Evolutionary conservation across 352 stramenopile species (phyloP).

Genomic region (Thalassiosira livingstoniorum): DNA sequence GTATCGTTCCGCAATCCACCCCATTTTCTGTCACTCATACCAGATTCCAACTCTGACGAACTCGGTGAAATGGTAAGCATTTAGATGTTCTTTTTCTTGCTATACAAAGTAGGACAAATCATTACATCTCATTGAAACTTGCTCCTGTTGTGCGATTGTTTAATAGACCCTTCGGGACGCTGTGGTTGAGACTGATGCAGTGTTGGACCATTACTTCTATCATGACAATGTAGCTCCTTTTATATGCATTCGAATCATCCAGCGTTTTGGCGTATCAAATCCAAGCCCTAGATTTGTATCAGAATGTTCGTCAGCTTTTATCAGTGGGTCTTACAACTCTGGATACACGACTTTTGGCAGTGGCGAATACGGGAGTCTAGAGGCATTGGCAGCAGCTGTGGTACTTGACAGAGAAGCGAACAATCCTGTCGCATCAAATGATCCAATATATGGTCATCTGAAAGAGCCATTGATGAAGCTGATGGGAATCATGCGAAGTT

Average conservation of each 20-base stretch:
- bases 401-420: constrained; percentile 76
- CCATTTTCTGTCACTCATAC: constrained; percentile 56
- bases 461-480: constrained; percentile 71
- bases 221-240: constrained; percentile 60
- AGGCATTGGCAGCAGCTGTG: constrained; percentile 71
- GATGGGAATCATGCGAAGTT: constrained; percentile 59
- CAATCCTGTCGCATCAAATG: constrained; percentile 53
- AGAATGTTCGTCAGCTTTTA: constrained; percentile 70
- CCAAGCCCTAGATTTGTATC: constrained; percentile 70
- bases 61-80: too few relatives aligned
- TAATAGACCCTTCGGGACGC: constrained; percentile 62
- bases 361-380: constrained; percentile 74
- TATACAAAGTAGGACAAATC: too few relatives aligned
- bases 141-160: constrained; percentile 23
- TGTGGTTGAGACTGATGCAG: constrained; percentile 73
- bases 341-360: constrained; percentile 60
- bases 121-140: constrained; percentile 30
- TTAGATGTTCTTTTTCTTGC: too few relatives aligned
- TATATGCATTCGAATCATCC: constrained; percentile 14
- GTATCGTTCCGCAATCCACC: constrained; percentile 68
- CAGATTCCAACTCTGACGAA: too few relatives aligned
- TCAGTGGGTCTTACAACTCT: constrained; percentile 52
- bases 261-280: too few relatives aligned
- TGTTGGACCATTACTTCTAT: constrained; percentile 79
- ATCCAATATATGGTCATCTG: constrained; percentile 64